phyloP scores from a whole-genome alignment of 495 filamentous ascomycete genomes.

The Diplogelasinospora grovesii region DNA sequence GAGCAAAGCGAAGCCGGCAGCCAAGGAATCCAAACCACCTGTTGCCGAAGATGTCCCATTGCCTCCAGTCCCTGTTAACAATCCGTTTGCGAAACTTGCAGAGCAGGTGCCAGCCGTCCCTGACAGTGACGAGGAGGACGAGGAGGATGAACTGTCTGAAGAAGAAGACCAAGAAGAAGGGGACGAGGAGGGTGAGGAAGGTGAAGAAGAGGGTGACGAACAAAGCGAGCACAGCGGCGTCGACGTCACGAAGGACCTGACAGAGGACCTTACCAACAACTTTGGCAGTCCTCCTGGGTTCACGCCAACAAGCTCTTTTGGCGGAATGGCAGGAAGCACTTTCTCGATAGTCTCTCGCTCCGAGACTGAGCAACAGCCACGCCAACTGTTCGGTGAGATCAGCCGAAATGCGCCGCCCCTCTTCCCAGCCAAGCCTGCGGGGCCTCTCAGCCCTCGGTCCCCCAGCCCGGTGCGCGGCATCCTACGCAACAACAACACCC shows the following conservation, averaged over 20 bases:
- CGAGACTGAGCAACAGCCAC: constrained; percentile 34
- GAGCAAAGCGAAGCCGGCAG: constrained; percentile 1
- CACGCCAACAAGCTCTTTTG: constrained; percentile 64
- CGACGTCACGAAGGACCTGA: constrained; percentile 63
- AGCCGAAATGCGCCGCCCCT: constrained; percentile 42
- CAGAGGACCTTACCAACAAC: constrained; percentile 44
- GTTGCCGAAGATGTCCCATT: constrained; percentile 17
- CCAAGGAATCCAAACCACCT: constrained; percentile 17
- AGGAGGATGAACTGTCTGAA: constrained; percentile 25
- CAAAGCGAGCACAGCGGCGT: constrained; percentile 54
- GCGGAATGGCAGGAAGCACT: constrained; percentile 35
- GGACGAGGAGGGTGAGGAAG: constrained; percentile 31
- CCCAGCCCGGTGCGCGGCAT: constrained; percentile 66
- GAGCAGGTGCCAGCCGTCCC: constrained; percentile 17
- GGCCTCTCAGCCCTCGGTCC: constrained; percentile 60
- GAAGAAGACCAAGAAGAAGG: constrained; percentile 27
- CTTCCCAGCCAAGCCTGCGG: constrained; percentile 55
- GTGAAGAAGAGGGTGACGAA: constrained; percentile 38
- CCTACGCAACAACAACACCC: constrained; percentile 38
- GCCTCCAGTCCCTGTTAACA: constrained; percentile 19
- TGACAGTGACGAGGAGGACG: constrained; percentile 26
- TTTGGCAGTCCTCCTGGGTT: constrained; percentile 42
- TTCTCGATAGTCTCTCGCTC: constrained; percentile 43
- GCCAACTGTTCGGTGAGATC: constrained; percentile 62
- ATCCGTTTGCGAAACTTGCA: constrained; percentile 17